phyloP scores from a whole-genome alignment of 768 basidiomycete species.

The Podaxis sp. region DNA sequence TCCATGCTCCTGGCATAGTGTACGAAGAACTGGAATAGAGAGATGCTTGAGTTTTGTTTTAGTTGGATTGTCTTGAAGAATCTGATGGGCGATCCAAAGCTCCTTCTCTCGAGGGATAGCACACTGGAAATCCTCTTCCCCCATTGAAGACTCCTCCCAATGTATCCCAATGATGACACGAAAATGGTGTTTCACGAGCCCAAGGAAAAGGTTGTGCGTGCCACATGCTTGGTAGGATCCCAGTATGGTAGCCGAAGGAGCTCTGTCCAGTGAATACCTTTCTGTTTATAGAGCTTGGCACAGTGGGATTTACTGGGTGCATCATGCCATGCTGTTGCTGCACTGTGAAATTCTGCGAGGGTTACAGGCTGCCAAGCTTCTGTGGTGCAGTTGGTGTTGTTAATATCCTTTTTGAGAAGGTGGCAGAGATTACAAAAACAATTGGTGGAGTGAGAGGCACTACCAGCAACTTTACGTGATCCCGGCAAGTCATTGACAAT shows the following conservation, averaged over 20 bases:
- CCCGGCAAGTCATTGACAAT: slow-evolving; percentile 35
- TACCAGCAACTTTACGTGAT: slow-evolving; percentile 26
- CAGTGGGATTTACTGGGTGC: background rate
- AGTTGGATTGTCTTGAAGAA: background rate
- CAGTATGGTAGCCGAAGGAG: slow-evolving; percentile 17
- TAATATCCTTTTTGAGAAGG: slow-evolving; percentile 1
- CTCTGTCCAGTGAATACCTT: slow-evolving; percentile 16
- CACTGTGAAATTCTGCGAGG: background rate
- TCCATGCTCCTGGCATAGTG: slow-evolving; percentile 6
- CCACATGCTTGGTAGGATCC: slow-evolving; percentile 14
- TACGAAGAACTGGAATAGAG: background rate
- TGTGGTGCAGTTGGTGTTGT: slow-evolving; percentile 4
- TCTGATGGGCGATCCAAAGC: background rate
- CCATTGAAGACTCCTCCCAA: background rate
- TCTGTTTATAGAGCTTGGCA: slow-evolving; percentile 9
- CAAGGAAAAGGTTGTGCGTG: slow-evolving; percentile 19
- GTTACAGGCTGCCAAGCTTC: background rate
- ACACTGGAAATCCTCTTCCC: background rate
- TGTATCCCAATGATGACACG: slow-evolving; percentile 13
- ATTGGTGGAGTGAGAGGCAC: slow-evolving; percentile 13
- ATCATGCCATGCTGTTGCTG: background rate
- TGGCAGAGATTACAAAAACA: slow-evolving; percentile 17
- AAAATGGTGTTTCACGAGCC: slow-evolving; percentile 16
- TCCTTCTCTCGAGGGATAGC: background rate
- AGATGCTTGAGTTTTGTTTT: background rate